Conservation (phyloP, 2,329 filamentous ascomycete species). For the Cladosporium sp. region DNA sequence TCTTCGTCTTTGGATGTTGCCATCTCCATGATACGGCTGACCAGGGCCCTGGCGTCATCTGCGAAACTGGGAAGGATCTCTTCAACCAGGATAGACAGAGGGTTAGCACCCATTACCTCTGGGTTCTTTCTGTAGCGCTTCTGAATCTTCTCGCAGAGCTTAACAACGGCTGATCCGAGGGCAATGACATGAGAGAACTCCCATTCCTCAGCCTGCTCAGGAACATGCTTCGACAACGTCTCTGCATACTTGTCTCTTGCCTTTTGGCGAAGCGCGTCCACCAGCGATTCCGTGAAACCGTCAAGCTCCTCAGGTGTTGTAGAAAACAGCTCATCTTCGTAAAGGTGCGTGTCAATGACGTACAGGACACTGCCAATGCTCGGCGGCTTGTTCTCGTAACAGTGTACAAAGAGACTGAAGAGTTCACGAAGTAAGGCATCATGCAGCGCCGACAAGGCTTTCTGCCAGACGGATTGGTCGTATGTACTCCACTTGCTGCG, state of each 20-base stretch:
- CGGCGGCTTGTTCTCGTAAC: constrained; percentile 84
- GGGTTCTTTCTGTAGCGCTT: constrained; percentile 89
- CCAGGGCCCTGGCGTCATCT: constrained; percentile 79
- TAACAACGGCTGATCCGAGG: constrained; percentile 79
- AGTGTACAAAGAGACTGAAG: constrained; percentile 80
- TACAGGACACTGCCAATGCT: constrained; percentile 75
- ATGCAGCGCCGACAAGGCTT: constrained; percentile 69
- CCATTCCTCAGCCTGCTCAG: constrained; percentile 77
- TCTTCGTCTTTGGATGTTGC: constrained; percentile 67
- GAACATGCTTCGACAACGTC: constrained; percentile 75
- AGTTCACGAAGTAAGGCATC: constrained; percentile 82
- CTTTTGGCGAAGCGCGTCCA: constrained; percentile 67
- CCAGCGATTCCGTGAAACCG: constrained; percentile 67
- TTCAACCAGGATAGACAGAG: constrained; percentile 68
- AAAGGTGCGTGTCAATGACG: constrained; percentile 77
- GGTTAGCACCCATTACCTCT: constrained; percentile 74
- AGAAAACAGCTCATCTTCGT: constrained; percentile 71
- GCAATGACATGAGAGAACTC: constrained; percentile 87
- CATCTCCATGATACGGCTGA: constrained; percentile 72
- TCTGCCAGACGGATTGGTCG: constrained; percentile 60
- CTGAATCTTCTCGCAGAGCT: constrained; percentile 80
- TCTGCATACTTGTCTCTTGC: constrained; percentile 76
- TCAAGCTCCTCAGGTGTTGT: constrained; percentile 65
- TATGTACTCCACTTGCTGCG: constrained; percentile 47
- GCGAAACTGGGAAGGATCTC: constrained; percentile 88